A percentile compares a stretch with the other conserved stretches of the same genome.
These are phyloP conservation scores for Protomyces lactucae-debilis DNA, from an alignment of 1,139 yeast species.

Conservation along the genomic window DNA sequence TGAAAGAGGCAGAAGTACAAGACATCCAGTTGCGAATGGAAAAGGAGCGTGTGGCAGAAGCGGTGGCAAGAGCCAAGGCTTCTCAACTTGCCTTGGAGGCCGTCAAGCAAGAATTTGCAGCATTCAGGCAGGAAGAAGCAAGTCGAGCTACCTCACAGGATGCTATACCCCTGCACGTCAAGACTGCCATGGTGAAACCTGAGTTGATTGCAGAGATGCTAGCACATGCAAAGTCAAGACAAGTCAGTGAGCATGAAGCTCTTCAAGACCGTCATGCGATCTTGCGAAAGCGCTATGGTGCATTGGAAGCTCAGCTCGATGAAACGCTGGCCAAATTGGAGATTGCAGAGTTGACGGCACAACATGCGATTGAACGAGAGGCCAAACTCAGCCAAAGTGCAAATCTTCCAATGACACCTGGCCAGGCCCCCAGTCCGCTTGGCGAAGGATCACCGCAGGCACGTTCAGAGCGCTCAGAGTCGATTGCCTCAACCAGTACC, in stretches of 20 bases:
- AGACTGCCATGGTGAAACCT: not conserved
- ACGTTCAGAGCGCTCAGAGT: not conserved
- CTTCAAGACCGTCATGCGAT: not conserved
- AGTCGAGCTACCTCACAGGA: not conserved
- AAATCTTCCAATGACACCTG: not conserved
- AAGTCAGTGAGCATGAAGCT: not conserved
- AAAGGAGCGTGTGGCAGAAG: slow-evolving; percentile 15
- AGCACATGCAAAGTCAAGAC: not conserved
- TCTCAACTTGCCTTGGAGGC: slow-evolving; percentile 6
- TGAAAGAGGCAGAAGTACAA: slow-evolving; percentile 21
- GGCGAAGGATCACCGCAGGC: not conserved
- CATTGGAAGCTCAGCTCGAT: not conserved
- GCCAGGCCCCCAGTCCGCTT: not conserved
- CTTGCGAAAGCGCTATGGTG: not conserved
- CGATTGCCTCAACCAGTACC: not conserved
- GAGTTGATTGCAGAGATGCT: not conserved
- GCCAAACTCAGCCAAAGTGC: not conserved
- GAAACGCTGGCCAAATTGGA: not conserved
- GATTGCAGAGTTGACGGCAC: not conserved
- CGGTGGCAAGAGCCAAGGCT: slow-evolving; percentile 1
- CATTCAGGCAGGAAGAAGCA: not conserved
- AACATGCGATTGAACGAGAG: not conserved
- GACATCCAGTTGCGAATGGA: slow-evolving; percentile 18
- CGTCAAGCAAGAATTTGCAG: not conserved
- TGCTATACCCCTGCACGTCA: not conserved